Evolutionary conservation across 2,329 filamentous ascomycete genomes (phyloP).

Genomic region (Epichloe festucae): DNA sequence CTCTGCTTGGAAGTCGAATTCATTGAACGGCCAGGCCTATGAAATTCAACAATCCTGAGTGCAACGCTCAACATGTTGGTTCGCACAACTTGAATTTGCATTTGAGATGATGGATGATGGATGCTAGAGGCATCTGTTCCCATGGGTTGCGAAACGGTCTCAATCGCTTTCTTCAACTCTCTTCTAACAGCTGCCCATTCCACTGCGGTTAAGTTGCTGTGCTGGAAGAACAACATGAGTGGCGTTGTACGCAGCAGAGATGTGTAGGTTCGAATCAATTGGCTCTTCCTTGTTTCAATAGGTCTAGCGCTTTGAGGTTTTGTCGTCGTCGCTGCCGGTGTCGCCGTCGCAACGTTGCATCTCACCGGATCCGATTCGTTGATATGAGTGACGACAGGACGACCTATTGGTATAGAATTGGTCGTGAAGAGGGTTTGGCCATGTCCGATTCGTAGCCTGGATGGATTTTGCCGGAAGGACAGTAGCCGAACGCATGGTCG

Average conservation of each 20-base stretch:
- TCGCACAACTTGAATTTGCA: conserved; percentile 74
- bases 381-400: not conserved
- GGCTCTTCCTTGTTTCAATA: conserved; percentile 78
- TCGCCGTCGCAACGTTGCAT: conserved; percentile 41
- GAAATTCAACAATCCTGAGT: conserved; percentile 77
- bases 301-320: conserved; percentile 83
- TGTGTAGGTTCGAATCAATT: conserved; percentile 75
- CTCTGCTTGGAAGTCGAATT: conserved; percentile 18
- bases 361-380: conserved; percentile 16
- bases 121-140: conserved; percentile 13
- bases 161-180: conserved; percentile 31
- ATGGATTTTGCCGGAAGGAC: not conserved
- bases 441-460: not conserved
- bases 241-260: conserved; percentile 77
- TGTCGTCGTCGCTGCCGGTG: conserved; percentile 20
- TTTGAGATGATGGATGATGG: conserved; percentile 39
- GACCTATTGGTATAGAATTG: conserved; percentile 1
- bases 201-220: conserved; percentile 55
- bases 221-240: conserved; percentile 69
- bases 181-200: conserved; percentile 40
- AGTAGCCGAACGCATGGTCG: conserved; percentile 11
- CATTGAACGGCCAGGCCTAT: conserved; percentile 35
- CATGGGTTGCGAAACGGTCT: conserved; percentile 24
- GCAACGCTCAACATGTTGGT: conserved; percentile 82
- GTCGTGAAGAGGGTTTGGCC: conserved; percentile 14